Conservation (phyloP, 495 filamentous ascomycete species). For the Lasiosphaeria miniovina region DNA sequence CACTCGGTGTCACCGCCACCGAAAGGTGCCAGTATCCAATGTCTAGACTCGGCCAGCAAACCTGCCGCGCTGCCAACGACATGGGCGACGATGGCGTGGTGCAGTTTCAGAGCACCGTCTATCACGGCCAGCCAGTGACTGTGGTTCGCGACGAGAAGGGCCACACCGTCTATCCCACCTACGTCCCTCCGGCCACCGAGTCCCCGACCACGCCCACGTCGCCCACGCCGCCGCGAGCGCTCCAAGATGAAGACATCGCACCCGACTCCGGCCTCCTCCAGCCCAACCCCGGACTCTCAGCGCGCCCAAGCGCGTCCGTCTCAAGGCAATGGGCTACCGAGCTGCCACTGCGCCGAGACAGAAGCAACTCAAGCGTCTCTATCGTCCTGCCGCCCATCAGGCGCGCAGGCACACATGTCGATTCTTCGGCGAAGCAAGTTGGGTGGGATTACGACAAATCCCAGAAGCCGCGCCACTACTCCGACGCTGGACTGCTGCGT, state of each 20-base stretch:
- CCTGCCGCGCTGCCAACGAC: neutral
- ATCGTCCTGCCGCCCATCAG: constrained; percentile 10
- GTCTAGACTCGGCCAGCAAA: neutral
- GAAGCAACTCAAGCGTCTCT: constrained; percentile 14
- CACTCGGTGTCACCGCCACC: too few relatives aligned
- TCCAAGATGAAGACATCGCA: neutral
- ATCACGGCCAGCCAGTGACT: constrained; percentile 22
- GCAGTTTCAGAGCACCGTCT: constrained; percentile 19
- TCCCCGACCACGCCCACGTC: constrained; percentile 23
- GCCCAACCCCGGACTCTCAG: constrained; percentile 8
- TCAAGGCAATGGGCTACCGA: constrained; percentile 23
- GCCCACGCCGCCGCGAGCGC: constrained; percentile 5
- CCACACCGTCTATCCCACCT: constrained; percentile 34
- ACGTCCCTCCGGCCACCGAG: constrained; percentile 36
- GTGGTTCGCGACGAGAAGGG: constrained; percentile 33
- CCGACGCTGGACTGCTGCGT: too few relatives aligned
- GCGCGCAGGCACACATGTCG: constrained; percentile 31
- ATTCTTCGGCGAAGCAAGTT: neutral
- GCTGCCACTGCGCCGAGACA: constrained; percentile 7
- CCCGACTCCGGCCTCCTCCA: neutral
- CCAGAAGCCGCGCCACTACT: too few relatives aligned
- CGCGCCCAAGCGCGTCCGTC: constrained; percentile 11
- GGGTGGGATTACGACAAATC: too few relatives aligned
- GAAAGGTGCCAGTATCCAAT: neutral
- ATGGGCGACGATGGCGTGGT: constrained; percentile 8